Percentiles rank a stretch among this genome's conserved stretches.
phyloP scores from a whole-genome alignment of 345 rosid genomes.

The Moricandia moricandioides region DNA sequence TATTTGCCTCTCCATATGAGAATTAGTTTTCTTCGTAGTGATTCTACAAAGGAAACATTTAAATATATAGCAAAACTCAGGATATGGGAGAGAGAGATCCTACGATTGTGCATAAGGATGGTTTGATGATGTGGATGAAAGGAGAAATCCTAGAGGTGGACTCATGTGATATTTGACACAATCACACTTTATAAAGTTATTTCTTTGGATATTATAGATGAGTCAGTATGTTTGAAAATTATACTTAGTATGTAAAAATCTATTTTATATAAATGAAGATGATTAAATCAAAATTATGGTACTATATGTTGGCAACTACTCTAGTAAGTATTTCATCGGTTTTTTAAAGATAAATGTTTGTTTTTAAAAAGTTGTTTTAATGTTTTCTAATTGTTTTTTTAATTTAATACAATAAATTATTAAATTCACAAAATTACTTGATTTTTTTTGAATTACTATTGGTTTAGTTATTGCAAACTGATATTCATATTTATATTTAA shows the following conservation, averaged over 20 bases:
- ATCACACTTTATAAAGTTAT: conserved; percentile 9
- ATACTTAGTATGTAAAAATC: neutral
- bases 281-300: neutral
- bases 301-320: neutral
- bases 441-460: too few relatives aligned
- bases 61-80: neutral
- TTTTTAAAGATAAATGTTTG: too few relatives aligned
- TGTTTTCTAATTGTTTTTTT: too few relatives aligned
- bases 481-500: too few relatives aligned
- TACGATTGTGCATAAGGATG: neutral
- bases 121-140: conserved; percentile 1
- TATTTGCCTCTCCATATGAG: conserved; percentile 30
- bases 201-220: conserved; percentile 3
- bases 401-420: too few relatives aligned
- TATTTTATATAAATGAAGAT: neutral
- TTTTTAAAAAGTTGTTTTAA: too few relatives aligned
- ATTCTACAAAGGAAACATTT: neutral
- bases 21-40: conserved; percentile 6
- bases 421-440: too few relatives aligned
- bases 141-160: conserved; percentile 5
- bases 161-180: conserved; percentile 17
- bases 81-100: neutral
- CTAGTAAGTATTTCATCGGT: neutral
- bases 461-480: too few relatives aligned
- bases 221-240: neutral